phyloP scores from a whole-genome alignment of 257 asterid genomes.

The Capsicum baccatum region DNA sequence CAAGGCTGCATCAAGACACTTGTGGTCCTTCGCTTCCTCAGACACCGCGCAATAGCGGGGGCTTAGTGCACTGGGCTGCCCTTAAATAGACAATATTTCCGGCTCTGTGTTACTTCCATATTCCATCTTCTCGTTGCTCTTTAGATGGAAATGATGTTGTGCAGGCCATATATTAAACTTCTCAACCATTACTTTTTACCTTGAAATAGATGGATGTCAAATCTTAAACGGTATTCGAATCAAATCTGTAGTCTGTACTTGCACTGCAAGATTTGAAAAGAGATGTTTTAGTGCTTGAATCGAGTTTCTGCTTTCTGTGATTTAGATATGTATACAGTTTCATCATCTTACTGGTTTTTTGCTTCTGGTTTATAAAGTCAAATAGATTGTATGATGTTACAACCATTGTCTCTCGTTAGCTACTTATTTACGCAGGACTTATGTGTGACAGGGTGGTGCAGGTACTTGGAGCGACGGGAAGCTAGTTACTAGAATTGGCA shows the following conservation, averaged over 20 bases:
- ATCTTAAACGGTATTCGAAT: not conserved
- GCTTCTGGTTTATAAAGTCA: not conserved
- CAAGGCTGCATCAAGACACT: no score
- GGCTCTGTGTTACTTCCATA: not conserved
- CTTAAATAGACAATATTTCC: not conserved
- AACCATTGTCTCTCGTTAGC: constrained; percentile 29
- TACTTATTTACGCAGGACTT: constrained; percentile 67
- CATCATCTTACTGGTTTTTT: not conserved
- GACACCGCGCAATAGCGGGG: no score
- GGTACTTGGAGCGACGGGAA: constrained; percentile 99
- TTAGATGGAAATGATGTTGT: not conserved
- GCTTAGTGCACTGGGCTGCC: no score
- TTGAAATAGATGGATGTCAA: constrained; percentile 6
- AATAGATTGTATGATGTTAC: not conserved
- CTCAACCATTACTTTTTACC: not conserved
- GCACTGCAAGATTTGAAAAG: not conserved
- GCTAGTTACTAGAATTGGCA: constrained; percentile 93
- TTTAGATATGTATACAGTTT: not conserved
- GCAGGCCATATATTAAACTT: not conserved
- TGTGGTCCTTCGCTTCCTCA: no score
- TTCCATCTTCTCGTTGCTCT: not conserved
- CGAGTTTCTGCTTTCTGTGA: not conserved
- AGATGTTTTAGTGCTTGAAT: not conserved
- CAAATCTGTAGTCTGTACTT: not conserved
- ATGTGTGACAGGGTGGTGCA: constrained; percentile 99